A percentile compares a stretch with the other conserved stretches of the same genome.
These are phyloP conservation scores for Hypoxylon lienhwacheense DNA, from an alignment of 495 filamentous ascomycete genomes.

Conservation along the genomic window DNA sequence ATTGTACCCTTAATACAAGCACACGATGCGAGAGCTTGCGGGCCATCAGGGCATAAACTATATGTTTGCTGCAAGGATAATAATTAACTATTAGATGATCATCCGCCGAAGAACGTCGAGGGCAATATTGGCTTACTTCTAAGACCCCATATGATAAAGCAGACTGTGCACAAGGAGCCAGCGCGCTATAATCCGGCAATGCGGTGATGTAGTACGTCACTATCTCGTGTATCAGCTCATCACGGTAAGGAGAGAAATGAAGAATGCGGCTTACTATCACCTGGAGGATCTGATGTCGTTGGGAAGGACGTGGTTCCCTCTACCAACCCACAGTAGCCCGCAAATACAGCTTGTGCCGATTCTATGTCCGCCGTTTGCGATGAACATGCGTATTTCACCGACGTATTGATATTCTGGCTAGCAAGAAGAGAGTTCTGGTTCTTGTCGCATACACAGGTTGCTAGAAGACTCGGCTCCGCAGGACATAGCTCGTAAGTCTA, in stretches of 20 bases:
- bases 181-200: constrained; percentile 45
- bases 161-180: constrained; percentile 48
- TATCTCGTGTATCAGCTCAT: constrained; percentile 10
- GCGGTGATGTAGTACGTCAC: constrained; percentile 57
- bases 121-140: constrained; percentile 38
- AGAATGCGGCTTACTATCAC: constrained; percentile 42
- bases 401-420: constrained; percentile 45
- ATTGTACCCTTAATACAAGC: constrained; percentile 52
- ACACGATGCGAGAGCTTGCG: constrained; percentile 51
- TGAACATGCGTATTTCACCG: constrained; percentile 46
- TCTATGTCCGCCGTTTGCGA: constrained; percentile 45
- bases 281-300: constrained; percentile 46
- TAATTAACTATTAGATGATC: constrained; percentile 8
- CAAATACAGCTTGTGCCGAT: constrained; percentile 52
- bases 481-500: constrained; percentile 43
- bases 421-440: constrained; percentile 47
- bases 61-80: constrained; percentile 38
- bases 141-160: constrained; percentile 47
- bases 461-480: constrained; percentile 43
- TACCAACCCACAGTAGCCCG: constrained; percentile 51
- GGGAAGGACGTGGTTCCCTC: constrained; percentile 52
- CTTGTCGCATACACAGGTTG: constrained; percentile 52
- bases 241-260: background rate
- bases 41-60: constrained; percentile 46
- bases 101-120: background rate